Percentiles rank a stretch among this genome's conserved stretches.
phyloP scores from a whole-genome alignment of 2,329 filamentous ascomycete genomes.

The Aspergillus sp. region DNA sequence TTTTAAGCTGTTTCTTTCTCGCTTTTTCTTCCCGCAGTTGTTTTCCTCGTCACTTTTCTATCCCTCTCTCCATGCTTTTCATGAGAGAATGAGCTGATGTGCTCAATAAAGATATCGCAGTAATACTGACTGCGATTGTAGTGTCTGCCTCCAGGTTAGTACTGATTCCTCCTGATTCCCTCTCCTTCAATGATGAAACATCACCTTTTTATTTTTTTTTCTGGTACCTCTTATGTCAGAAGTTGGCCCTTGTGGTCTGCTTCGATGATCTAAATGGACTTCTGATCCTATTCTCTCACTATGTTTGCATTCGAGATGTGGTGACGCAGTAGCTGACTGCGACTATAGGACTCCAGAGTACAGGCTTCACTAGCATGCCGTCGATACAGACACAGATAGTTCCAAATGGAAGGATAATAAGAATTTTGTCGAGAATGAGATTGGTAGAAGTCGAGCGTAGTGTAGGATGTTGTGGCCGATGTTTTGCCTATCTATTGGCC shows the following conservation, averaged over 20 bases:
- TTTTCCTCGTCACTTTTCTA: background rate
- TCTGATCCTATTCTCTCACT: constrained; percentile 57
- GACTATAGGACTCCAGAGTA: background rate
- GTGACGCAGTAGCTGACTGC: constrained; percentile 11
- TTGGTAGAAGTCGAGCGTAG: too few relatives aligned
- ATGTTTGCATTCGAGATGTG: constrained; percentile 5
- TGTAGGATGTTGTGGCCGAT: too few relatives aligned
- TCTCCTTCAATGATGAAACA: constrained; percentile 68
- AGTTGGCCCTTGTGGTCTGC: constrained; percentile 44
- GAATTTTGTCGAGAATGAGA: too few relatives aligned
- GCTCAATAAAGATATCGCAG: background rate
- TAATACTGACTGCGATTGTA: background rate
- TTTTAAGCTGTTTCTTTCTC: background rate
- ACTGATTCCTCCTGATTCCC: constrained; percentile 19
- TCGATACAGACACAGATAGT: too few relatives aligned
- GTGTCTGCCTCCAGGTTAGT: constrained; percentile 24
- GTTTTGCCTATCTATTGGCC: too few relatives aligned
- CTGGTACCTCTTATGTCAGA: constrained; percentile 99
- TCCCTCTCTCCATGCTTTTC: background rate
- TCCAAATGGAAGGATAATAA: too few relatives aligned
- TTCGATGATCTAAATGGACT: constrained; percentile 81
- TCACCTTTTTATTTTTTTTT: constrained; percentile 62
- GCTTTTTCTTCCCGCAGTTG: background rate
- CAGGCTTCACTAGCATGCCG: background rate
- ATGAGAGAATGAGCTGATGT: background rate